phyloP scores from a whole-genome alignment of 1,139 yeast species.

The Suhomyces coccinellae region DNA sequence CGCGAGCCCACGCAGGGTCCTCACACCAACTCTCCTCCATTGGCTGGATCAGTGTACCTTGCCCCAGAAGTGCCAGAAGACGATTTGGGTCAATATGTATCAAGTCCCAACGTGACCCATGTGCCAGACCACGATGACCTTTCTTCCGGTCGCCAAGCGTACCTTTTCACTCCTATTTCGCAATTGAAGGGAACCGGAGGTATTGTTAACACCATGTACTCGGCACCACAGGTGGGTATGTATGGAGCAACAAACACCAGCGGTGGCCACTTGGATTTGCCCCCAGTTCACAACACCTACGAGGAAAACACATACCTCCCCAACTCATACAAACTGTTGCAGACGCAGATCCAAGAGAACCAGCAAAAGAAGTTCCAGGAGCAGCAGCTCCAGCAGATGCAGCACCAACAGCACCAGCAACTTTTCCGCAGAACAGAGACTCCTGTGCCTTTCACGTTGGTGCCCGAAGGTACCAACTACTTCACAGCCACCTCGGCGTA shows the following conservation, averaged over 20 bases:
- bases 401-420: conserved; percentile 22
- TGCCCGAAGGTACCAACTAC: conserved; percentile 24
- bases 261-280: conserved; percentile 1
- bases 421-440: conserved; percentile 24
- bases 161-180: conserved; percentile 48
- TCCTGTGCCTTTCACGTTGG: conserved; percentile 23
- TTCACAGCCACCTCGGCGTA: conserved; percentile 38
- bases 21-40: conserved; percentile 78
- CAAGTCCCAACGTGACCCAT: conserved; percentile 50
- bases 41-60: conserved; percentile 84
- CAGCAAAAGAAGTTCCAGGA: conserved; percentile 20
- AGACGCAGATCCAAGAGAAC: conserved; percentile 19
- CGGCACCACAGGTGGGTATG: conserved; percentile 17
- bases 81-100: conserved; percentile 72
- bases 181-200: conserved; percentile 45
- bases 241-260: conserved; percentile 14
- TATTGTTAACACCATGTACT: conserved; percentile 27
- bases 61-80: conserved; percentile 75
- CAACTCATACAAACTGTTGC: conserved; percentile 21
- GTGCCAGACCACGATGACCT: conserved; percentile 63
- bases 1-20: conserved; percentile 85
- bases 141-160: conserved; percentile 39
- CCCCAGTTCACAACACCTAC: conserved; percentile 15
- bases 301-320: conserved; percentile 16
- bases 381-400: conserved; percentile 19